Base-by-base conservation (phyloP, 176 grass and related monocot genomes). In the Areca catechu region DNA sequence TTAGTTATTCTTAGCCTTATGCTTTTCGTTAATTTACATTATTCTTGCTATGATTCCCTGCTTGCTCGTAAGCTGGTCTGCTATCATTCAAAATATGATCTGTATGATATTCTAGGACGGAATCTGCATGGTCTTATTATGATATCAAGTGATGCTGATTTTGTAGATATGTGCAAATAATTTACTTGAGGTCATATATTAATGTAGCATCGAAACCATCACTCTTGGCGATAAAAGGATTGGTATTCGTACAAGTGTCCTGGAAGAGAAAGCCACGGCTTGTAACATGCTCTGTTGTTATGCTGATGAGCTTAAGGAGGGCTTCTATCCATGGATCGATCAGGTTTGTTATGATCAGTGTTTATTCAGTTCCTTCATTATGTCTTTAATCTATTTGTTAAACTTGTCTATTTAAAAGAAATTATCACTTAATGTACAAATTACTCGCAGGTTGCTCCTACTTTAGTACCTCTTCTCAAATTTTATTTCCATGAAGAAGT, bases 401-500 rank as follows among this genome's bases (percentile, higher is more conserved):
- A 43, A 65, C 22, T 22, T 71, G 51, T 51, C 20, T 1, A 43
- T 43, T 22, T 59, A 17, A 57, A 3, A 5, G 21, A 17, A 15
- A 54, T 60, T 28, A 21, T 59, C 71, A 9, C 61, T 22, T 77
- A 48, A 50, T 19, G 60, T 51, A 5, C 16, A 65, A 74, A 69
- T 66, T 82, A 20, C 18, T 51, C 80, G 18, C 59, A 98, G 94
- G 94, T 98, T 71, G 94, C 94, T 67, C 88, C 84, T 56, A 98
- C 88, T 20, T 75, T 98, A 58, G 94, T 98, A 1, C 94, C 94
- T 74, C 76, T 98, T 22, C 84, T 98, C 55, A 98, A 98, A 71
- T 98, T 98, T 51, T 98, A 98, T 76, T 93, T 98, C 19, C 94
- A 98, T 30, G 94, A 98, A 69, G 94, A 98, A 93, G 94, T 98